Conservation (phyloP, 208 protist species). For the Crithidia thermophila region DNA sequence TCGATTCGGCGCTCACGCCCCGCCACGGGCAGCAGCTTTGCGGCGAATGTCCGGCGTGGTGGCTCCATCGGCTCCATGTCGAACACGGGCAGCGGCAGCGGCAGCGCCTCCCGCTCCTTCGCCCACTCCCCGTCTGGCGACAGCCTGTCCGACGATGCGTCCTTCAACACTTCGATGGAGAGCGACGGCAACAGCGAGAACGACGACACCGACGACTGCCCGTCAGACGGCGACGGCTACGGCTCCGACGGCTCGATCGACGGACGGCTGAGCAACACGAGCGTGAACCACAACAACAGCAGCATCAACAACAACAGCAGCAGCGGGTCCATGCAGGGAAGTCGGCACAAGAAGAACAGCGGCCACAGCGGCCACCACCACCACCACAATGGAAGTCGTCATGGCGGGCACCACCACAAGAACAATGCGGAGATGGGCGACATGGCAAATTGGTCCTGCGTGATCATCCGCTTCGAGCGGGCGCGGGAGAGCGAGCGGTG, state of each 20-base stretch:
- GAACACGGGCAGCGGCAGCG: not conserved
- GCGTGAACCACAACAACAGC: too few relatives aligned
- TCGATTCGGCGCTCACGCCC: not conserved
- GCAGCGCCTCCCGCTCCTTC: not conserved
- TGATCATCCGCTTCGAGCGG: constrained; percentile 65
- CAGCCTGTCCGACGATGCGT: constrained; percentile 7
- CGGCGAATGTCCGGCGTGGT: not conserved
- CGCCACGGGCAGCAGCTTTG: not conserved
- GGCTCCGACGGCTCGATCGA: not conserved
- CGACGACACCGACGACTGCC: not conserved
- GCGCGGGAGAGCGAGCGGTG: constrained; percentile 76
- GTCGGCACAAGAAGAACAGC: not conserved
- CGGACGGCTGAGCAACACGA: not conserved
- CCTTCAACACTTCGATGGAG: not conserved
- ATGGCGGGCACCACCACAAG: not conserved
- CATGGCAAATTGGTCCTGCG: constrained; percentile 41
- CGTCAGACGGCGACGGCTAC: not conserved
- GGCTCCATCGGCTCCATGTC: not conserved
- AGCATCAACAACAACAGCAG: not conserved
- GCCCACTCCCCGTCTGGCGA: not conserved
- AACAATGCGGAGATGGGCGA: constrained; percentile 4
- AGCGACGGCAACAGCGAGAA: constrained; percentile 2
- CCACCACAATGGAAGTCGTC: not conserved
- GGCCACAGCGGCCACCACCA: not conserved
- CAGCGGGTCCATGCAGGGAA: too few relatives aligned